These are phyloP conservation scores for Akanthomyces lecanii DNA, from an alignment of 2,329 filamentous ascomycete genomes.

Conservation along the genomic window DNA sequence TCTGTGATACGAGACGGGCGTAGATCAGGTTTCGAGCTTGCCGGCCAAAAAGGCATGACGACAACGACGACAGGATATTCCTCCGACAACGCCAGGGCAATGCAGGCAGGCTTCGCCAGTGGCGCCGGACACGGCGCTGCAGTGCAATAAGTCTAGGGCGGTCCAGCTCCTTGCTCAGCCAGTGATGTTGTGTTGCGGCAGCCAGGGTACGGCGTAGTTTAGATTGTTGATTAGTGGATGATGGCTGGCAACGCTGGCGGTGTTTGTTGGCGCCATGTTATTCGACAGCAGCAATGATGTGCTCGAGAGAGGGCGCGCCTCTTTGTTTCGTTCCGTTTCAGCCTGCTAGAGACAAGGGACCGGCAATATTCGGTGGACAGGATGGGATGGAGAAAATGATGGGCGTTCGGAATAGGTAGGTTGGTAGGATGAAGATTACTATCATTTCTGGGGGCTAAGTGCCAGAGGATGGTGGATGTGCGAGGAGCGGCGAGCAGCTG, in stretches of 20 bases:
- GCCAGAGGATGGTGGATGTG: background rate
- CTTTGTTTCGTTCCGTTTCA: background rate
- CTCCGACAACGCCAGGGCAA: background rate
- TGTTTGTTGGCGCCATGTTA: background rate
- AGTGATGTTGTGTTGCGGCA: background rate
- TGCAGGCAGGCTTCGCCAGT: background rate
- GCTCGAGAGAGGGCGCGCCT: background rate
- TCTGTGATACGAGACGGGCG: background rate
- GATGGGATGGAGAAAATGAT: background rate
- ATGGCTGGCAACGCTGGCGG: background rate
- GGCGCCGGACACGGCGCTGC: background rate
- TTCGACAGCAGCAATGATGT: background rate
- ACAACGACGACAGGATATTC: background rate
- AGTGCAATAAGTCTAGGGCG: background rate
- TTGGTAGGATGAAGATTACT: background rate
- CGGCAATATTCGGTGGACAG: background rate
- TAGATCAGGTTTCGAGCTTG: background rate
- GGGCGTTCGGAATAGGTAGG: background rate
- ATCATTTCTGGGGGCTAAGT: background rate
- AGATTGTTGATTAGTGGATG: background rate
- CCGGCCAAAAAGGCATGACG: background rate
- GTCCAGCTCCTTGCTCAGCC: background rate
- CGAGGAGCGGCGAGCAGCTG: background rate
- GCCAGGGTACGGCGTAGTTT: background rate
- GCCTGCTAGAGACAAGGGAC: background rate